Base-by-base conservation (phyloP, 73 alveolate genomes). In the Paramecium tetraurelia region DNA sequence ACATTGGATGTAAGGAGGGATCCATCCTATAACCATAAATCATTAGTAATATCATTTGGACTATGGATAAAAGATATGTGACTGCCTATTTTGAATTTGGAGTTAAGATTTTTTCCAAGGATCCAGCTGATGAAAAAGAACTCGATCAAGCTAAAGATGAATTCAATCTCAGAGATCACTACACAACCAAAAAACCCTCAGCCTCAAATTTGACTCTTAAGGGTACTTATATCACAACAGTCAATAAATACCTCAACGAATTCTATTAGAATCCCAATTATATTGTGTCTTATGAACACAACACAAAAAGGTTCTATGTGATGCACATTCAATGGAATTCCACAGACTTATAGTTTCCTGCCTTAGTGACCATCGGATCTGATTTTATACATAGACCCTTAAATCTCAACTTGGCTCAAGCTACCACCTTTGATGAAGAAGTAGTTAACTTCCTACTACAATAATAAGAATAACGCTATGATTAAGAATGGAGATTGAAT, bases 21-120 rank as follows among this genome's bases (percentile, higher is more conserved):
- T 94, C 98, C 16, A 77, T 96, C 20, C 90, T 96, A 7, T 63
- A 77, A 27, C 98, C 98, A 20, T 85, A 83, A n/a, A 83, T 92
- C 77, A 87, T 96, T 11, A 22, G 95, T 24, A 83, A 92, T 33
- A 95, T 95, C 20, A 58, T 70, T 14, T 96, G 99, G 98, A 96
- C 97, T 0, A 93, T 96, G 93, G 59, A 90, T 88, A 87, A 93
- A 29, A 92, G 92, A 24, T 86, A 96, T 14, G 59, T 96, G 8
- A 93, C 98, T 8, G 93, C 92, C 18, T 95, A 96, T 58, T 69
- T 89, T 5, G 94, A 95, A 43, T 43, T 21, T 24, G 94, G 94
- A 4, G 48, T 89, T 11, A 95, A 95, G 59, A 70, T 96, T 3
- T 96, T 96, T 76, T 95, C 98, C 6, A 80, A 87, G 12, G 89